Conservation (phyloP, 805 yeast species). For the Starmerella stigmatis region DNA sequence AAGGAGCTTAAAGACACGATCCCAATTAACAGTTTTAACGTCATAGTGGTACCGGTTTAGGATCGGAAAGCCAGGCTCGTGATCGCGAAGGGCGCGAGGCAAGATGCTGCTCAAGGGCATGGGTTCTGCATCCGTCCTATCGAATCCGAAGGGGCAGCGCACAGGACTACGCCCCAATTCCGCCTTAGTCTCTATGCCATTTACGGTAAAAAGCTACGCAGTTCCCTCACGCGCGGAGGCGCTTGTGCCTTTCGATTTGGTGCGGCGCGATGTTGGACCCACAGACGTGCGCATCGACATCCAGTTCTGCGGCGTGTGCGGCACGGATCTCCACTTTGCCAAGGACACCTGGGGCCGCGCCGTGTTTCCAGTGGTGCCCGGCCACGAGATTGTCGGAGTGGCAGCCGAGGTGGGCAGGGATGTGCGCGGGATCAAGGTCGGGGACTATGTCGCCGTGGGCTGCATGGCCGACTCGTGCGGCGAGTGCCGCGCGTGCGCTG, state of each 20-base stretch:
- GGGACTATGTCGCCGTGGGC: conserved; percentile 74
- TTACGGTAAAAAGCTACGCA: neutral
- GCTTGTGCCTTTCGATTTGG: conserved; percentile 12
- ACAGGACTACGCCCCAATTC: no score
- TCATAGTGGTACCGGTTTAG: no score
- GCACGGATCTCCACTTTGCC: conserved; percentile 46
- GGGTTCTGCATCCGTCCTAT: neutral
- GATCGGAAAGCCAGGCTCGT: no score
- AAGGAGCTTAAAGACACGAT: no score
- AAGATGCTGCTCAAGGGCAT: no score
- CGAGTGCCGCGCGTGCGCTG: conserved; percentile 49
- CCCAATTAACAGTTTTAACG: no score
- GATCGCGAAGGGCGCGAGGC: no score
- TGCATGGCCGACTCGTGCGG: conserved; percentile 56
- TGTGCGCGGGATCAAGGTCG: conserved; percentile 43
- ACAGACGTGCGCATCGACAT: conserved; percentile 30
- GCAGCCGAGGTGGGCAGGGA: conserved; percentile 44
- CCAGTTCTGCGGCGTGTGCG: conserved; percentile 39
- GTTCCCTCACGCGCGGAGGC: neutral
- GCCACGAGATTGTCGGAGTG: conserved; percentile 39
- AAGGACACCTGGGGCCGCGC: conserved; percentile 43
- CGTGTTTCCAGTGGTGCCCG: conserved; percentile 36
- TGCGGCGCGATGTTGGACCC: conserved; percentile 19
- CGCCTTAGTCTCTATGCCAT: no score
- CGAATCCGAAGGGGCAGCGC: no score